Evolutionary conservation across 495 filamentous ascomycete genomes (phyloP).

Genomic region (Penicillium manginii): DNA sequence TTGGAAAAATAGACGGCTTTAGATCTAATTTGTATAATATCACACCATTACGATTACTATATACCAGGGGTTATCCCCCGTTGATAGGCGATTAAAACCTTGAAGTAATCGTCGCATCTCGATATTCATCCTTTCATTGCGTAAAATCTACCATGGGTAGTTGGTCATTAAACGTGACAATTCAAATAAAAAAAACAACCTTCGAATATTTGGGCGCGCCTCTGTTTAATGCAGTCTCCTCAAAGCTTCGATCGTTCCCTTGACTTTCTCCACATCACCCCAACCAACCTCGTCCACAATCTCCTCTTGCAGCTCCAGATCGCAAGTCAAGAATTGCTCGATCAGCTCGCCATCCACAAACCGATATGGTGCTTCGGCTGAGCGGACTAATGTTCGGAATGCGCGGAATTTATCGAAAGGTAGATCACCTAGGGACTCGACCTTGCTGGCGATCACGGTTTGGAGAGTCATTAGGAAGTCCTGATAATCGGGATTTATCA

Average conservation of each 20-base stretch:
- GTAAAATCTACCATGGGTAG: background rate
- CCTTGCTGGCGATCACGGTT: conserved; percentile 61
- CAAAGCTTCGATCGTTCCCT: conserved; percentile 71
- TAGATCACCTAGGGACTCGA: conserved; percentile 70
- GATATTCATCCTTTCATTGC: too few relatives aligned
- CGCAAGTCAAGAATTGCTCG: conserved; percentile 77
- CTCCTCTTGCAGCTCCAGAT: conserved; percentile 63
- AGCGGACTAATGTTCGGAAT: conserved; percentile 70
- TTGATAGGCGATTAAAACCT: too few relatives aligned
- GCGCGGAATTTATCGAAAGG: conserved; percentile 78
- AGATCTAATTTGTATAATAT: too few relatives aligned
- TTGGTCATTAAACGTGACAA: background rate
- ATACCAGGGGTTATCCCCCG: too few relatives aligned
- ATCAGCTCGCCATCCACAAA: conserved; percentile 94
- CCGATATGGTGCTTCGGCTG: conserved; percentile 75
- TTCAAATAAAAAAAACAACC: too few relatives aligned
- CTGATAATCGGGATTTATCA: conserved; percentile 68
- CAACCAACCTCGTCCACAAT: conserved; percentile 59
- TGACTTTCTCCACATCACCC: conserved; percentile 68
- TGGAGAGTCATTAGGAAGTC: conserved; percentile 87
- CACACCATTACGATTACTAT: too few relatives aligned
- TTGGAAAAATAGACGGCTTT: too few relatives aligned
- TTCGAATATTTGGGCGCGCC: background rate
- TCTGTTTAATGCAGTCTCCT: conserved; percentile 64
- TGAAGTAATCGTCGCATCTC: too few relatives aligned